Evolutionary conservation across 1,284 basidiomycete genomes (phyloP).

Genomic region (Neotropicomus parvogracilis): DNA sequence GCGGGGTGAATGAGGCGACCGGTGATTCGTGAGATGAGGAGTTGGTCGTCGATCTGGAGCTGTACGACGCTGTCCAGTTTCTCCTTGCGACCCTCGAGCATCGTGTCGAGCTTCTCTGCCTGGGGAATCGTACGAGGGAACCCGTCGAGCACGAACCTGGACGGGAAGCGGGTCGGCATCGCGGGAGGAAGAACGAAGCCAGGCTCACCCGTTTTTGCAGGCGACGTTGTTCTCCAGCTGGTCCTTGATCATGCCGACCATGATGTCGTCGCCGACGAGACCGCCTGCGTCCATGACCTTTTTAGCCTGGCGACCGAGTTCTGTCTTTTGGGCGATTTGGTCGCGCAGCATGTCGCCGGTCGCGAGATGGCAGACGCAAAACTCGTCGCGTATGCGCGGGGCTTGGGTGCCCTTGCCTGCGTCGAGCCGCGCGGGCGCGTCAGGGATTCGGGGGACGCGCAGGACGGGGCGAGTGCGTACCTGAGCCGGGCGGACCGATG

Average conservation of each 20-base stretch:
- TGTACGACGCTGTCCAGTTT: conserved; percentile 90
- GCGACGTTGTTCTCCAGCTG: conserved; percentile 91
- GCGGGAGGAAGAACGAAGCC: background rate
- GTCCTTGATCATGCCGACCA: conserved; percentile 96
- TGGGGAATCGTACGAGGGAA: conserved; percentile 99
- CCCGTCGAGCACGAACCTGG: conserved; percentile 94
- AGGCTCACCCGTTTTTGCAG: conserved; percentile 87
- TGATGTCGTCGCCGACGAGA: conserved; percentile 93
- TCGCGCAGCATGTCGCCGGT: conserved; percentile 98
- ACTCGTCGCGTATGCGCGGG: conserved; percentile 88
- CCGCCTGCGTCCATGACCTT: conserved; percentile 97
- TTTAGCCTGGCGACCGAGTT: conserved; percentile 89
- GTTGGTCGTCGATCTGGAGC: conserved; percentile 89
- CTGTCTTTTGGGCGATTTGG: conserved; percentile 86
- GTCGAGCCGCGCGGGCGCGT: background rate
- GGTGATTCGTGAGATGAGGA: conserved; percentile 96
- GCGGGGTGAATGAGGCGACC: conserved; percentile 91
- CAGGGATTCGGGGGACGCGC: too few species aligned
- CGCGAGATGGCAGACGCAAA: conserved; percentile 95
- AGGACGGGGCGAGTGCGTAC: conserved; percentile 42
- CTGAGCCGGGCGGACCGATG: conserved; percentile 94
- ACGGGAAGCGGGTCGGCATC: background rate
- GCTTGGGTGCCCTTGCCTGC: conserved; percentile 98
- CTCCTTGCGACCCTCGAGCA: conserved; percentile 82
- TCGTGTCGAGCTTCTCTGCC: conserved; percentile 92